phyloP scores from a whole-genome alignment of 2,329 filamentous ascomycete species.

The Pestalotiopsis sp. region DNA sequence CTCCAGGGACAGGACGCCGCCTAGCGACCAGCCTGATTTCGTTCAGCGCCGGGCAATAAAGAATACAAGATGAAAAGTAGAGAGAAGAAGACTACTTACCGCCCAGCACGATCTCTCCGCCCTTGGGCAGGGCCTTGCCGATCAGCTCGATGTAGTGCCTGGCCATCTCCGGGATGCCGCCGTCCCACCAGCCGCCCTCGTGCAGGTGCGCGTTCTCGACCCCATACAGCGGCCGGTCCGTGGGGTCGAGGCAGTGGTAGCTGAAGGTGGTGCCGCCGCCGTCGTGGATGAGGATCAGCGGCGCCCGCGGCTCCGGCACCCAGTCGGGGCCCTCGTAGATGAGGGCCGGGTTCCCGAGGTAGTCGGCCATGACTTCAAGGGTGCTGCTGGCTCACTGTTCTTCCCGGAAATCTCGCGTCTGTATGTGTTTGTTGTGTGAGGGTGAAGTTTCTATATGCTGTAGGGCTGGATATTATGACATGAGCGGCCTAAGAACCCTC shows the following conservation, averaged over 20 bases:
- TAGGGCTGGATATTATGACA: neutral
- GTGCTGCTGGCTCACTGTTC: no score
- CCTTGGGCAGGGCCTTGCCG: constrained; percentile 34
- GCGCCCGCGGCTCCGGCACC: constrained; percentile 29
- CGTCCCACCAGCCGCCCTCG: constrained; percentile 47
- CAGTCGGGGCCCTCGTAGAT: constrained; percentile 27
- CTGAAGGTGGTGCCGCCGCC: constrained; percentile 62
- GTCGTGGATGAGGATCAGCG: constrained; percentile 60
- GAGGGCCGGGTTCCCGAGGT: constrained; percentile 25
- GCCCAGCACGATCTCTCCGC: constrained; percentile 49
- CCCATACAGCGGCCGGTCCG: constrained; percentile 52
- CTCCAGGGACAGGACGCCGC: constrained; percentile 53
- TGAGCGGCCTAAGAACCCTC: neutral
- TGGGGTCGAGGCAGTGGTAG: constrained; percentile 54
- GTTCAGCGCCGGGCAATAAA: neutral
- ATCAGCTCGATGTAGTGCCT: constrained; percentile 50
- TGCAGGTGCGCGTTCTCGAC: constrained; percentile 57
- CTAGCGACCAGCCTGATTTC: constrained; percentile 52
- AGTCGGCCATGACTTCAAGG: neutral
- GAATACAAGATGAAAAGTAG: no score
- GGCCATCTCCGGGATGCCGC: constrained; percentile 58
- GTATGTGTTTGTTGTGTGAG: neutral
- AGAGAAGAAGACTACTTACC: no score
- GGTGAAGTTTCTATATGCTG: no score
- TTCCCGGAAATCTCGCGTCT: neutral